Evolutionary conservation across 2,329 filamentous ascomycete genomes (phyloP), one percentile per base, ranked within the genome.

Genomic region (Colletotrichum karsti): DNA sequence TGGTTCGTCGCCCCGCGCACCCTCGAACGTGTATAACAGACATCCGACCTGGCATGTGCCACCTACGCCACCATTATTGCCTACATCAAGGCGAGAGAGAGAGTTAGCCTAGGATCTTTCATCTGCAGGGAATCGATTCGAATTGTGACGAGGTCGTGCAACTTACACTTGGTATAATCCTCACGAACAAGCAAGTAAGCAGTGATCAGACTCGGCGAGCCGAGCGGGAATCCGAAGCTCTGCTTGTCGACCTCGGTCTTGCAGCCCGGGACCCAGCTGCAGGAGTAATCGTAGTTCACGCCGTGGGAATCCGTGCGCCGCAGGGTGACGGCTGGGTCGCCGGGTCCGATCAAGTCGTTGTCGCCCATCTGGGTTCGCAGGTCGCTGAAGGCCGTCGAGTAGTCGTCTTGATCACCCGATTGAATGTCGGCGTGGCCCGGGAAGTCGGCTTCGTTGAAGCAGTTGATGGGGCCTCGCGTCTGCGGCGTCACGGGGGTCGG

Each of bases 101-200:
- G n/a, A 18, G 39, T 42, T 20, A 42, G 39, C 20, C 7, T 42
- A 20, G n/a, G n/a, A n/a, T n/a, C 1, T 20, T 6, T 0, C 39
- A 42, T 42, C 20, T 18, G n/a, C 1, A 20, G 15, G 48, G 5
- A 26, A 51, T n/a, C n/a, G n/a, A n/a, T n/a, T n/a, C n/a, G n/a
- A n/a, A n/a, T n/a, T n/a, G n/a, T n/a, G n/a, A n/a, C n/a, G n/a
- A n/a, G n/a, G n/a, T n/a, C n/a, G n/a, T n/a, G 9, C 24, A 7
- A 71, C 70, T 71, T 46, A 72, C 70, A 74, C 39, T 71, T 73
- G n/a, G 71, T 72, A 64, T 69, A 74, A 24, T 70, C 57, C 59
- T 73, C 71, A 22, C 72, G 54, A 2, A 72, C 59, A 8, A 72
- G 62, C 53, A 71, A 41, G 59, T 72, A 73, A 9, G 70, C 68